Conservation (phyloP, 1,284 basidiomycete species). For the Boletus smithii region DNA sequence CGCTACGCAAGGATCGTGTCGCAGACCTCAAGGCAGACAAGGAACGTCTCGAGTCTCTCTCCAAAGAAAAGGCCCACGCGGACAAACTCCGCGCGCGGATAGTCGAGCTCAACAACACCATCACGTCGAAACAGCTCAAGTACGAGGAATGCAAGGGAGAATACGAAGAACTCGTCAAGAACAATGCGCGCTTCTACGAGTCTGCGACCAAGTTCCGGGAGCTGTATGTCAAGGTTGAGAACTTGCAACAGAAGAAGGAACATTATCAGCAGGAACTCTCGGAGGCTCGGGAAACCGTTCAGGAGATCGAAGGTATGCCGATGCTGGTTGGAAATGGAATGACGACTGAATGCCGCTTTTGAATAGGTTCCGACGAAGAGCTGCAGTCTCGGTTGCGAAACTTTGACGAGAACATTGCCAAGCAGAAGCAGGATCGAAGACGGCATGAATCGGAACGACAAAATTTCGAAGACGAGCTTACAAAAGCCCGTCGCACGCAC, state of each 20-base stretch:
- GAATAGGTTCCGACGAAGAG: constrained; percentile 74
- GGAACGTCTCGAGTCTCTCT: constrained; percentile 79
- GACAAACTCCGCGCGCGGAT: constrained; percentile 78
- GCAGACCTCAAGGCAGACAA: constrained; percentile 92
- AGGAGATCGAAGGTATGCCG: constrained; percentile 64
- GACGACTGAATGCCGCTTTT: not conserved
- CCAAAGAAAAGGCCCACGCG: constrained; percentile 82
- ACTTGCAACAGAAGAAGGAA: constrained; percentile 63
- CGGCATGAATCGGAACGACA: constrained; percentile 50
- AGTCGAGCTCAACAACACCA: constrained; percentile 56
- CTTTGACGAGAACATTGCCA: constrained; percentile 65
- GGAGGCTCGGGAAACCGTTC: constrained; percentile 65
- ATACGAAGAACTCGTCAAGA: constrained; percentile 64
- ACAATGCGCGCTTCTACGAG: constrained; percentile 83
- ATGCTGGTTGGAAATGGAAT: not conserved
- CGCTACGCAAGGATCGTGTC: constrained; percentile 83
- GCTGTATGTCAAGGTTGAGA: constrained; percentile 72
- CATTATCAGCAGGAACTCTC: constrained; percentile 54
- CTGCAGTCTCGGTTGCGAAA: constrained; percentile 65
- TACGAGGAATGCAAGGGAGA: constrained; percentile 68
- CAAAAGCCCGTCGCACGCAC: constrained; percentile 51
- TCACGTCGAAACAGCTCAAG: constrained; percentile 72
- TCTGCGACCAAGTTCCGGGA: constrained; percentile 83
- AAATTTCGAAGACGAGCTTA: constrained; percentile 63
- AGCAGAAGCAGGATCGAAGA: constrained; percentile 50